These are phyloP conservation scores for Penicillium paxilli DNA, from an alignment of 495 filamentous ascomycete species.

Conservation along the genomic window DNA sequence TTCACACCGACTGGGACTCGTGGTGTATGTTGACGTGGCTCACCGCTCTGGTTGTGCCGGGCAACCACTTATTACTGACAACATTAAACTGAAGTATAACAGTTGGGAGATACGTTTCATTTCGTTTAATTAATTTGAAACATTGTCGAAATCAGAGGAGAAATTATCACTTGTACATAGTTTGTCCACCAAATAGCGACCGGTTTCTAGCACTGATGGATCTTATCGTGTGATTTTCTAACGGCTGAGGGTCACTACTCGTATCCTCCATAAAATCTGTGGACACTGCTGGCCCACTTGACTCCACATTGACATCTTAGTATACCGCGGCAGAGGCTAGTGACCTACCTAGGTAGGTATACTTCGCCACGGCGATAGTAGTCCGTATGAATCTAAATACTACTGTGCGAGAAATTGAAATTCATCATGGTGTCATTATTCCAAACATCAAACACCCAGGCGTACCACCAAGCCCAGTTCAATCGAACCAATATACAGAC, in stretches of 20 bases:
- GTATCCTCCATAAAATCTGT: background rate
- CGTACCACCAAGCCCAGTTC: background rate
- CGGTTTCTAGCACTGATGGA: constrained; percentile 2
- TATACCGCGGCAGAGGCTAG: too few species aligned
- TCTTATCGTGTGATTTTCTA: background rate
- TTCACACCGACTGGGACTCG: background rate
- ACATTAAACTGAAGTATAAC: background rate
- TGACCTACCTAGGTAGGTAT: too few species aligned
- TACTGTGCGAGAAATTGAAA: background rate
- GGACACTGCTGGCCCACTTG: background rate
- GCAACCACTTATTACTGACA: constrained; percentile 20
- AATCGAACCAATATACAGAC: background rate
- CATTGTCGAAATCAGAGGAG: background rate
- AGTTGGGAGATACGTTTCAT: background rate
- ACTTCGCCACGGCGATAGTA: too few species aligned
- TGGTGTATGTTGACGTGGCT: constrained; percentile 17
- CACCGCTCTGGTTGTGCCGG: constrained; percentile 33
- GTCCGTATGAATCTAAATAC: too few species aligned
- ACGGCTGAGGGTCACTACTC: background rate
- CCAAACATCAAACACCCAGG: background rate
- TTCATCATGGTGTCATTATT: background rate
- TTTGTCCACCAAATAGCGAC: too few species aligned
- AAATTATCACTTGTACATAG: too few species aligned
- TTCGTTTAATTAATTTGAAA: background rate
- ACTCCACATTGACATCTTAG: constrained; percentile 1